Evolutionary conservation across 2,329 filamentous ascomycete species (phyloP), one percentile per base, ranked within the genome.

Genomic region (Colletotrichum kahawae): DNA sequence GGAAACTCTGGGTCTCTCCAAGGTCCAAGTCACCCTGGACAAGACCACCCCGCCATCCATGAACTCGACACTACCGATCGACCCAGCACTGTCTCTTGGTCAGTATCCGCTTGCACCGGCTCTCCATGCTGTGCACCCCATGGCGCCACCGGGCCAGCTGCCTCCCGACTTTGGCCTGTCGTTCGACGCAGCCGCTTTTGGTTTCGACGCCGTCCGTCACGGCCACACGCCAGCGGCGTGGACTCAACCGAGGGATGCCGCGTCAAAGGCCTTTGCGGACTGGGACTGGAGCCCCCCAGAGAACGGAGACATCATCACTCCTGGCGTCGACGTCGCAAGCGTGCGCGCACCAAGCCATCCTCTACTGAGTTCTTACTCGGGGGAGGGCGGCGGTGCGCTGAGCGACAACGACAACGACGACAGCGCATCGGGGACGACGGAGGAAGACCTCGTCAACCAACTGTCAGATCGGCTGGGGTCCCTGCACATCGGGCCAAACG

Each of bases 401-500:
- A 77, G 78, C 29, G 75, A 80, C 43, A 76, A 74, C 18, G 79
- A 78, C 43, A 77, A 75, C 8, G 79, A 78, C 13, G 79, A 70
- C 43, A 31, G 38, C 21, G 56, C 38, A 7, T 73, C 66, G 27
- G 57, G 43, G 5, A 64, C 71, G 4, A 73, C 71, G 5, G 71
- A 73, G 7, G 71, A 81, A 57, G 77, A 75, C 10, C 78, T 81
- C 2, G 73, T 81, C 27, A 77, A 81, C 36, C 79, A 81, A 48
- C 76, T 81, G 4, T 81, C 80, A 1, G 78, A 80, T n/a, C 70
- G 80, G 14, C 76, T 81, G 5, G 80, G 80, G 2, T 78, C 77
- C 4, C 60, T 81, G 3, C 78, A 79, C 8, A 80, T 81, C 33
- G 78, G 77, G 6, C 77, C 77, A 0, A 80, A 75, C 18, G 80